Conservation (phyloP, 2,329 filamentous ascomycete species). For the Fusarium bulbicola region DNA sequence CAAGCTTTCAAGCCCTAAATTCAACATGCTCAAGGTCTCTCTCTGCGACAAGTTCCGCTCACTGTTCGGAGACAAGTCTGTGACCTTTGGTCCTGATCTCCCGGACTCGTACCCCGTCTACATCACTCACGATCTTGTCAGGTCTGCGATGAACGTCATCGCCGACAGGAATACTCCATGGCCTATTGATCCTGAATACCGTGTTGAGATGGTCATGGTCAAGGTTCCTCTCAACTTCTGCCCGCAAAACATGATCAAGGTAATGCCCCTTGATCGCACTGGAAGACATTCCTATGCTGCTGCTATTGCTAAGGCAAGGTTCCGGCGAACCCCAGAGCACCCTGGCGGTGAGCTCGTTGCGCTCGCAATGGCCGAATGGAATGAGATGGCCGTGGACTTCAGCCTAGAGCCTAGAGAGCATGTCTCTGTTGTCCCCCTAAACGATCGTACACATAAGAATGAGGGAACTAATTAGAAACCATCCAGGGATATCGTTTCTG, state of each 20-base stretch:
- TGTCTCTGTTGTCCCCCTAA: neutral
- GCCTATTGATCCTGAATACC: neutral
- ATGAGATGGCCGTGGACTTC: neutral
- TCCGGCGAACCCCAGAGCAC: conserved; percentile 8
- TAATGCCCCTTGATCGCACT: neutral
- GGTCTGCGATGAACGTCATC: neutral
- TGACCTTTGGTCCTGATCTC: neutral
- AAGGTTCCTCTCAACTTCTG: conserved; percentile 2
- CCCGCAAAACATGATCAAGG: neutral
- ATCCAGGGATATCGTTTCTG: neutral
- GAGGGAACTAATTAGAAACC: neutral
- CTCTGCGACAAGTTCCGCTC: neutral
- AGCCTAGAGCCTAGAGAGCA: neutral
- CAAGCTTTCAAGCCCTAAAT: neutral
- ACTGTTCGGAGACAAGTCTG: neutral
- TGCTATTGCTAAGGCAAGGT: conserved; percentile 7
- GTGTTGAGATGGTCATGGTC: neutral
- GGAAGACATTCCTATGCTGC: conserved; percentile 3
- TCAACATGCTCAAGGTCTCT: neutral
- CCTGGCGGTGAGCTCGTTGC: conserved; percentile 11
- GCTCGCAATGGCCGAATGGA: neutral
- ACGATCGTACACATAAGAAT: neutral
- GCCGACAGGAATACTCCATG: neutral
- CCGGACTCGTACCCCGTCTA: conserved; percentile 3
- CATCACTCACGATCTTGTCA: conserved; percentile 10